phyloP scores from a whole-genome alignment of 441 rosid genomes.

The Erysimum cheiri region DNA sequence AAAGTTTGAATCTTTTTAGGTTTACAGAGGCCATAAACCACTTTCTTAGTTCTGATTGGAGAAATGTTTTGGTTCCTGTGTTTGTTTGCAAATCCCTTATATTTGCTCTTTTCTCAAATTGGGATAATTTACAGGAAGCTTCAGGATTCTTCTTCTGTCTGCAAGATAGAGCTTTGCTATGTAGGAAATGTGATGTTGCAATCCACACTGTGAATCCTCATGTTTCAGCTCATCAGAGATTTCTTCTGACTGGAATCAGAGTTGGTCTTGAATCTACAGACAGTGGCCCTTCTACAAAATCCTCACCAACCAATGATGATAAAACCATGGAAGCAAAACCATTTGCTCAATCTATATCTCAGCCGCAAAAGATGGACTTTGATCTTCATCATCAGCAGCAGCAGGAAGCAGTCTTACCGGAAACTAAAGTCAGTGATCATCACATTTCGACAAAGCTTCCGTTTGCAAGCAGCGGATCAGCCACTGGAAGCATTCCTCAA shows the following conservation, averaged over 20 bases:
- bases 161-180: slow-evolving; percentile 90
- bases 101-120: neutral
- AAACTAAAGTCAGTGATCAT: slow-evolving; percentile 44
- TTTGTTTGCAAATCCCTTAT: slow-evolving; percentile 1
- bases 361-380: slow-evolving; percentile 39
- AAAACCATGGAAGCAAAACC: slow-evolving; percentile 52
- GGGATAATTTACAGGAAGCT: slow-evolving; percentile 58
- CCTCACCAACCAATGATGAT: slow-evolving; percentile 55
- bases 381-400: slow-evolving; percentile 28
- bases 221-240: slow-evolving; percentile 87
- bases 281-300: slow-evolving; percentile 53
- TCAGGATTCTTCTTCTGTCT: slow-evolving; percentile 95
- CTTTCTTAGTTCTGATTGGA: neutral
- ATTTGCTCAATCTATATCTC: slow-evolving; percentile 46
- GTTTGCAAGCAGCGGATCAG: slow-evolving; percentile 61
- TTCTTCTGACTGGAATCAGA: slow-evolving; percentile 90
- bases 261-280: slow-evolving; percentile 78
- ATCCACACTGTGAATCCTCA: slow-evolving; percentile 72
- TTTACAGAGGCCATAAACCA: neutral
- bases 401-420: slow-evolving; percentile 42
- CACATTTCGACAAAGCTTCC: slow-evolving; percentile 48
- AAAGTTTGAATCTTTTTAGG: slow-evolving; percentile 27
- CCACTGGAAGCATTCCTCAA: slow-evolving; percentile 60
- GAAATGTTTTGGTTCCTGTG: neutral
- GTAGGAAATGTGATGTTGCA: slow-evolving; percentile 91